These are phyloP conservation scores for Yarrowia porcina DNA, from an alignment of 805 yeast genomes.

Conservation along the genomic window DNA sequence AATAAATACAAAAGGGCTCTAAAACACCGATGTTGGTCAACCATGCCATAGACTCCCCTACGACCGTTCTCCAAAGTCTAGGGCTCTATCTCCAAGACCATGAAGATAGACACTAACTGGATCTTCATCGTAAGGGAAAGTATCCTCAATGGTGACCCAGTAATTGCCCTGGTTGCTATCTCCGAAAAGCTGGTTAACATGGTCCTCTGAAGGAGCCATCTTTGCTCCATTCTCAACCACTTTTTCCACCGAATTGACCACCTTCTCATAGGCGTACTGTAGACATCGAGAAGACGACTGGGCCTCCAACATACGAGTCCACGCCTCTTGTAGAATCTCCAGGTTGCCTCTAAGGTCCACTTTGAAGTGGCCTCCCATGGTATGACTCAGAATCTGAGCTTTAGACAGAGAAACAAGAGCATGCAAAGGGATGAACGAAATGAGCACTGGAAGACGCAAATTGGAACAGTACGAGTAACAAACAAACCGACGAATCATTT, in stretches of 20 bases:
- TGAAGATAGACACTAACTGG: not conserved
- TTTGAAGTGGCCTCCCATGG: not conserved
- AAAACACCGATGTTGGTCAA: not conserved
- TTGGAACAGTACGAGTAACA: not conserved
- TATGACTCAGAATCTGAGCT: not conserved
- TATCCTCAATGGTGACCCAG: constrained; percentile 6
- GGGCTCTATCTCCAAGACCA: not conserved
- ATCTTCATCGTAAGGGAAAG: not conserved
- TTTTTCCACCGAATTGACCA: not conserved
- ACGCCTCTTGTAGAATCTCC: not conserved
- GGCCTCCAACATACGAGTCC: not conserved
- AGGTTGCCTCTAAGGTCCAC: constrained; percentile 8
- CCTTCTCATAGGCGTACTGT: constrained; percentile 15
- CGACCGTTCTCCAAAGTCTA: constrained; percentile 14
- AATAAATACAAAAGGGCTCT: not conserved
- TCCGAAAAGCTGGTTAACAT: not conserved
- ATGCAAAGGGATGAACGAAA: constrained; percentile 10
- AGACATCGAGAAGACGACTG: not conserved
- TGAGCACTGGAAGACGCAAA: not conserved
- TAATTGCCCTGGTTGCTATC: not conserved
- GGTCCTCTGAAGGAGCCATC: not conserved
- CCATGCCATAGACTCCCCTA: not conserved
- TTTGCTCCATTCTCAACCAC: not conserved
- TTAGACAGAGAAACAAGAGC: constrained; percentile 18
- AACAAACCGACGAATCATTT: not conserved